These are phyloP conservation scores for Eutrema salsugineum DNA, from an alignment of 441 rosid species.

Conservation along the genomic window DNA sequence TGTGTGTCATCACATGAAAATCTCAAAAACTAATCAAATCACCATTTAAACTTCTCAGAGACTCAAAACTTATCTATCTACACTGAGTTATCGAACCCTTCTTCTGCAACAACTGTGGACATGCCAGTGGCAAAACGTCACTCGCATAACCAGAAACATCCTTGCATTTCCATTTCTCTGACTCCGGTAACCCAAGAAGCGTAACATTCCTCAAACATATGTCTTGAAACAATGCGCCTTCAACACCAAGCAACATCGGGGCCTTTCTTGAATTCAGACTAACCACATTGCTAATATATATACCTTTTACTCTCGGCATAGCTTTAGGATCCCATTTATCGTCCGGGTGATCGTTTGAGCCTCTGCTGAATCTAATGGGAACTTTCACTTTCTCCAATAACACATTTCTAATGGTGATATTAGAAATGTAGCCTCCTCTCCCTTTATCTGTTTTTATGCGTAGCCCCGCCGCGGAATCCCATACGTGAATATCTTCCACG, in stretches of 20 bases:
- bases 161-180: conserved; percentile 73
- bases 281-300: conserved; percentile 55
- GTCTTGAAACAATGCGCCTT: conserved; percentile 53
- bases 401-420: conserved; percentile 55
- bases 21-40: background rate
- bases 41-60: background rate
- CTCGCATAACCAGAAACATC: conserved; percentile 61
- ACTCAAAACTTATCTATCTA: conserved; percentile 14
- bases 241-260: conserved; percentile 65
- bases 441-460: conserved; percentile 87
- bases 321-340: conserved; percentile 78
- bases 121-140: conserved; percentile 57
- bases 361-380: conserved; percentile 80
- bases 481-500: conserved; percentile 65
- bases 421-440: conserved; percentile 83
- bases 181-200: conserved; percentile 42
- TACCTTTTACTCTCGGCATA: conserved; percentile 63
- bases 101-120: conserved; percentile 57
- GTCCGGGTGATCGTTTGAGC: conserved; percentile 87
- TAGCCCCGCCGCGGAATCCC: conserved; percentile 90
- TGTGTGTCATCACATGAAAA: background rate
- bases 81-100: conserved; percentile 38
- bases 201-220: conserved; percentile 78
- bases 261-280: conserved; percentile 74
- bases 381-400: conserved; percentile 73